Base-by-base conservation (phyloP, 805 yeast species). In the Ogataea saltuana region DNA sequence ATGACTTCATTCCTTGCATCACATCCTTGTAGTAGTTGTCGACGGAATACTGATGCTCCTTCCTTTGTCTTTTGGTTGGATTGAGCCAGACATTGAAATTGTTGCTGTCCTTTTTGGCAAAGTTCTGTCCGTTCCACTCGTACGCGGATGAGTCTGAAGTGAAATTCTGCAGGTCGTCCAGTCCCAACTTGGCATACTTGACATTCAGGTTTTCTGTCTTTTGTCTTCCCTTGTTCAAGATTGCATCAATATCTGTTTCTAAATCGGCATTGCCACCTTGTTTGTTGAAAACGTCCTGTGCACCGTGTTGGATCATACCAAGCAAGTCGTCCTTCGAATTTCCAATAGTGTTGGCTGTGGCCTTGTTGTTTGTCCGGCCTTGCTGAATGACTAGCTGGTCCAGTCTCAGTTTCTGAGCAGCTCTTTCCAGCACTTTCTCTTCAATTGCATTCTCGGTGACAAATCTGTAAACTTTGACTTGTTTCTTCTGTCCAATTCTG, bases 251-350 rank as follows among this genome's bases (percentile, higher is more conserved):
- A 61, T 91, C 96, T 41, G 78, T 83, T 42, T 78, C 80, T n/a
- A 54, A 45, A 4, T 47, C 62, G 18, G 53, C 48, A 19, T 35
- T 58, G 37, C 48, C 50, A 5, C 31, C 55, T 33, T 58, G 54
- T 19, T 62, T 57, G 48, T 86, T 91, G 62, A 93, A 85, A 15
- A 93, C 90, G 33, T 82, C 80, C 60, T 85, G 83, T 1, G 99
- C 99, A 45, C 99, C 99, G 64, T 84, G 96, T 64, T 91, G 98
- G 63, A 91, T 91, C 98, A 93, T 93, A 37, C 85, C 88, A 18
- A 91, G 68, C 55, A 91, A 76, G 59, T 90, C 98, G 56, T 88
- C 97, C 58, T 87, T 86, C 4, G 75, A 67, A 53, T 74, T 82
- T 13, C 85, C 86, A 46, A 79, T 68, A 12, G 58, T 54, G 16